A percentile compares a stretch with the other conserved stretches of the same genome.
Evolutionary conservation across 2,329 filamentous ascomycete genomes (phyloP).

Genomic region (Pestalotiopsis sp.): DNA sequence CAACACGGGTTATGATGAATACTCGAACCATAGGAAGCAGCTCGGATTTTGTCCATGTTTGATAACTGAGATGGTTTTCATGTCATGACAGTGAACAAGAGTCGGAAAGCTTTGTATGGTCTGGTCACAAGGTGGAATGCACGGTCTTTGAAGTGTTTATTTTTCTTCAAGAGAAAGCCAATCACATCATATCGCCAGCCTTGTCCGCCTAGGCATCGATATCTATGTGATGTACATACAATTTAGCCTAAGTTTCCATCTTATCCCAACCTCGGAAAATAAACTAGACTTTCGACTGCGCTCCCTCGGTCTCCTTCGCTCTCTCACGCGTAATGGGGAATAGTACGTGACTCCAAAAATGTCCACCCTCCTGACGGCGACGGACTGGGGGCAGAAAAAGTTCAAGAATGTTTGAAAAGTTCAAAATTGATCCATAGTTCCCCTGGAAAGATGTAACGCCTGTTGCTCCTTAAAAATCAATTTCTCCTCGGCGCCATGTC

Average conservation of each 20-base stretch:
- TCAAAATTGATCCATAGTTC: background rate
- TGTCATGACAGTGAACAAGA: too few species aligned
- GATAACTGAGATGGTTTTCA: too few species aligned
- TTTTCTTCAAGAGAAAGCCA: background rate
- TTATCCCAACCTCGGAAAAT: background rate
- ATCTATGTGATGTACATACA: background rate
- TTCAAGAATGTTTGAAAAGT: constrained; percentile 6
- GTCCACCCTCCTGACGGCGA: background rate
- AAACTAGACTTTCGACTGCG: background rate
- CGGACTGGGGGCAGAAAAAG: background rate
- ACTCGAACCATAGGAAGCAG: too few species aligned
- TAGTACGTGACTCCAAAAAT: constrained; percentile 8
- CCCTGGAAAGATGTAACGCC: background rate
- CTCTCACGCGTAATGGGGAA: constrained; percentile 10
- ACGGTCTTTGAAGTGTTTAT: background rate
- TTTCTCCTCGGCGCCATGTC: background rate
- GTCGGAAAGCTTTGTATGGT: background rate
- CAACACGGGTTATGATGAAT: too few species aligned
- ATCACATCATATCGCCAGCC: background rate
- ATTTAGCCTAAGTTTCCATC: background rate
- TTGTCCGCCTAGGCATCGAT: background rate
- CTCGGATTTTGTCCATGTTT: too few species aligned
- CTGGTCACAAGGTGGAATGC: background rate
- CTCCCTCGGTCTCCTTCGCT: background rate
- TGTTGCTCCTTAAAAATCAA: background rate